Percentiles rank a stretch among this genome's conserved stretches.
Conservation (phyloP, 805 yeast genomes). For the Pichia californica region DNA sequence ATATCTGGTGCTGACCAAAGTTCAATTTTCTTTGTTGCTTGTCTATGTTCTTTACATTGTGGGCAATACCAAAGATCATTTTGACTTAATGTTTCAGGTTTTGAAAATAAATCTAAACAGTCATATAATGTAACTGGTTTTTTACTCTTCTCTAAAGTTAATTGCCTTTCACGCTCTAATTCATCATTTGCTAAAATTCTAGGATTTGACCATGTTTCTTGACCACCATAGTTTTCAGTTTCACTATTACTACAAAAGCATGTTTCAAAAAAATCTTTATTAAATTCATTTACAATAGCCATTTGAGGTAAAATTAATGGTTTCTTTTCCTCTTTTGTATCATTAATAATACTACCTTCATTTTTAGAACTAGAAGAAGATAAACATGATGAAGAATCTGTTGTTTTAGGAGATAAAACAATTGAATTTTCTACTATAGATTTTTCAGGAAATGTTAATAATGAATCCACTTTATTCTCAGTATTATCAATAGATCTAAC, state of each 20-base stretch:
- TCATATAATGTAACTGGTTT: constrained; percentile 56
- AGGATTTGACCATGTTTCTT: constrained; percentile 51
- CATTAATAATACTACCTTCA: not conserved
- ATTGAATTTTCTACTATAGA: too few species aligned
- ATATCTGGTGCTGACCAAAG: constrained; percentile 94
- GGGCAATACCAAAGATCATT: constrained; percentile 96
- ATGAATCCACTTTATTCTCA: too few species aligned
- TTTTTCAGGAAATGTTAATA: too few species aligned
- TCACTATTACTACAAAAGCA: constrained; percentile 47
- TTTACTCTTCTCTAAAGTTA: constrained; percentile 25
- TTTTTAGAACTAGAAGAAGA: not conserved
- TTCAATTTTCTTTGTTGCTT: constrained; percentile 86
- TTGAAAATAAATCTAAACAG: constrained; percentile 68
- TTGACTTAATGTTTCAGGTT: constrained; percentile 78
- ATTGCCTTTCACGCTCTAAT: constrained; percentile 40
- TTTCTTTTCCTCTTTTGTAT: not conserved
- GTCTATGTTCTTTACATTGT: constrained; percentile 77
- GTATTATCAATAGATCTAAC: too few species aligned
- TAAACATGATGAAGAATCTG: not conserved
- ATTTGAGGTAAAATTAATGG: constrained; percentile 18
- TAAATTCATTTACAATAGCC: constrained; percentile 66
- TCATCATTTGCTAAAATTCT: constrained; percentile 46
- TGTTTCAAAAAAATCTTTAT: constrained; percentile 36
- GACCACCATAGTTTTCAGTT: constrained; percentile 38
- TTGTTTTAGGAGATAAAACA: not conserved